These are phyloP conservation scores for Ophiocordyceps robertsii DNA, from an alignment of 2,329 filamentous ascomycete species.

Conservation along the genomic window DNA sequence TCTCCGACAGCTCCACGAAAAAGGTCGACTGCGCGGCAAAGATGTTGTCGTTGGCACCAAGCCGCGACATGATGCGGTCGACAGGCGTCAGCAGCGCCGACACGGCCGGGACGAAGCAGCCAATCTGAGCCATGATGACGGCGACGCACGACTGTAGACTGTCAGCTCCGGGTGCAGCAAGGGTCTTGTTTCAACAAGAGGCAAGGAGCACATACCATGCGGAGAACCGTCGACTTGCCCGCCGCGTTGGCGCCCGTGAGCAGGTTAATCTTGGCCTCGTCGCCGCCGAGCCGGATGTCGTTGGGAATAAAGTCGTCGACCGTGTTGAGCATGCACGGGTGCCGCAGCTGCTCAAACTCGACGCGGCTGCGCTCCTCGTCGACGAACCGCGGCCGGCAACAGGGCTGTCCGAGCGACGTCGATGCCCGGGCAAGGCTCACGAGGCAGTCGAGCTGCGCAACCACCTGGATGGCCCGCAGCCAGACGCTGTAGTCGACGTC, in stretches of 20 bases:
- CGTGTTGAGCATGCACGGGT: constrained; percentile 84
- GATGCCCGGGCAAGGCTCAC: constrained; percentile 89
- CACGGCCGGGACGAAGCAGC: constrained; percentile 77
- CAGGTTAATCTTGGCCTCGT: constrained; percentile 70
- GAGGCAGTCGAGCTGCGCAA: constrained; percentile 87
- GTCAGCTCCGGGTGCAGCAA: not conserved
- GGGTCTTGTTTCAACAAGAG: not conserved
- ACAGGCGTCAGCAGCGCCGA: constrained; percentile 78
- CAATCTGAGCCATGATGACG: constrained; percentile 94
- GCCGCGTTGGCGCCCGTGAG: constrained; percentile 94
- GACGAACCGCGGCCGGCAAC: constrained; percentile 79
- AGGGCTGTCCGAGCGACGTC: constrained; percentile 67
- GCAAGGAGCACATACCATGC: constrained; percentile 54
- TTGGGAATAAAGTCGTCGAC: constrained; percentile 96
- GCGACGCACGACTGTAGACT: constrained; percentile 66
- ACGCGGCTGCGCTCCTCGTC: constrained; percentile 73
- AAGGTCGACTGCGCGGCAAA: constrained; percentile 97
- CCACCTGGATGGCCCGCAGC: constrained; percentile 79
- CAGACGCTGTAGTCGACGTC: constrained; percentile 76
- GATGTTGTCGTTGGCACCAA: constrained; percentile 97
- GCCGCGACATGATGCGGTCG: constrained; percentile 95
- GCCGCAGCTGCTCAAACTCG: constrained; percentile 85
- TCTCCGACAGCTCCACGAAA: constrained; percentile 94
- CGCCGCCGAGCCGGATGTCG: constrained; percentile 74
- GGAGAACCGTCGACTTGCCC: constrained; percentile 88